Base-by-base conservation (phyloP, 805 yeast genomes). In the Jamesozyma hellenica region DNA sequence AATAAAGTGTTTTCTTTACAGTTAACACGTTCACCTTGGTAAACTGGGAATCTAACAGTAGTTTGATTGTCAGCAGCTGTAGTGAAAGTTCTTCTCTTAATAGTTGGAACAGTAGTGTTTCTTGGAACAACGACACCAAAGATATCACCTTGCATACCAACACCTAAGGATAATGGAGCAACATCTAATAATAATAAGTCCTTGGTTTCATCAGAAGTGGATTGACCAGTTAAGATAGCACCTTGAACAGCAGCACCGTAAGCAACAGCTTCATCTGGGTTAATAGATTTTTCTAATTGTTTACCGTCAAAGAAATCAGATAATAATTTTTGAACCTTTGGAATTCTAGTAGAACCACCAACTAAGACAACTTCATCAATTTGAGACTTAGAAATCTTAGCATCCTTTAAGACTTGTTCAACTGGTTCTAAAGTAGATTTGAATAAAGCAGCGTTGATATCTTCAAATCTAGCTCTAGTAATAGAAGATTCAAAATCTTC, bases 121-220 rank as follows among this genome's bases (percentile, higher is more conserved):
- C 98, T 87, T 74, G 96, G 96, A 58, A 92, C 94, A 67, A 92
- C 95, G 63, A 94, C 92, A 64, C 96, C 95, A 75, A 90, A 88
- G 66, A 92, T 90, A 72, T 92, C 94, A 74, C 98, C 98, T 74
- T 88, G 92, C 83, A 92, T 92, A 74, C 95, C 97, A 70, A 90
- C 95, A 85, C 98, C 98, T 65, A 90, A 86, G 96, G 97, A 71
- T 86, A n/a, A n/a, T n/a, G n/a, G n/a, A n/a, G n/a, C n/a, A n/a
- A n/a, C n/a, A n/a, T n/a, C n/a, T n/a, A n/a, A n/a, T n/a, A n/a
- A n/a, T n/a, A n/a, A n/a, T n/a, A n/a, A n/a, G n/a, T n/a, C n/a
- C n/a, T n/a, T n/a, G 67, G 95, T 87, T 69, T 86, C 94, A 49
- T 82, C 92, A 54, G 83, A 78, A 51, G 86, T 80, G 48, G 85